Base-by-base conservation (phyloP, 345 rosid species). In the Hibiscus mutabilis region DNA sequence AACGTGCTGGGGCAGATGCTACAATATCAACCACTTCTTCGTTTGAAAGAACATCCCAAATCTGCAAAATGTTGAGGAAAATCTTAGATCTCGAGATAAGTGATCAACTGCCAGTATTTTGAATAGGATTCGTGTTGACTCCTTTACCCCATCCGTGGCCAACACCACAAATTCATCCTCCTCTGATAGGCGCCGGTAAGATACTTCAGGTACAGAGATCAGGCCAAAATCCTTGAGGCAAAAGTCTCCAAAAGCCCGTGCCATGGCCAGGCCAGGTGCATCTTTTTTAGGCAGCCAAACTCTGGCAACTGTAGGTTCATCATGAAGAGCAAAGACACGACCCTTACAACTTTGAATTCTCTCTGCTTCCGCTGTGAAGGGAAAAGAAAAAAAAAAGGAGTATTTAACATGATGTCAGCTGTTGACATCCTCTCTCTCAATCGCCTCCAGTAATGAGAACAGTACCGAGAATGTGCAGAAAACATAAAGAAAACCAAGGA, bases 221-320 rank as follows among this genome's bases (percentile, higher is more conserved):
- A 92, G 85, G 68, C 99, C 99, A 82, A 80, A 96, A 74, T 96
- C 92, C 83, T 96, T 96, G 18, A 96, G 95, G 76, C 98, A 96
- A 80, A 96, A 96, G 82, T 96, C 98, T 73, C 98, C 98, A 68
- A 96, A 91, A 68, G 99, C 99, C 64, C 99, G 92, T 31, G 99
- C 96, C 99, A 96, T 96, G 64, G 99, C 99, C 57, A 96, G 94
- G 27, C 99, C 99, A 60, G 98, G 99, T 11, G 99, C 85, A 76
- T 90, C 86, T 82, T 80, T 77, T 77, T 96, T 87, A 68, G 99
- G 99, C 57, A 96, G 84, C 99, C 99, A 96, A 71, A 96, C 96
- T 79, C 99, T 82, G 37, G 88, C 81, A 79, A 96, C 99, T 73
- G 91, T 98, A 58, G 99, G 99, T 73, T 96, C 99, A 82, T 89